A percentile compares a stretch with the other conserved stretches of the same genome.
phyloP scores from a whole-genome alignment of 2,329 filamentous ascomycete genomes.

The Verticillium klebahnii region DNA sequence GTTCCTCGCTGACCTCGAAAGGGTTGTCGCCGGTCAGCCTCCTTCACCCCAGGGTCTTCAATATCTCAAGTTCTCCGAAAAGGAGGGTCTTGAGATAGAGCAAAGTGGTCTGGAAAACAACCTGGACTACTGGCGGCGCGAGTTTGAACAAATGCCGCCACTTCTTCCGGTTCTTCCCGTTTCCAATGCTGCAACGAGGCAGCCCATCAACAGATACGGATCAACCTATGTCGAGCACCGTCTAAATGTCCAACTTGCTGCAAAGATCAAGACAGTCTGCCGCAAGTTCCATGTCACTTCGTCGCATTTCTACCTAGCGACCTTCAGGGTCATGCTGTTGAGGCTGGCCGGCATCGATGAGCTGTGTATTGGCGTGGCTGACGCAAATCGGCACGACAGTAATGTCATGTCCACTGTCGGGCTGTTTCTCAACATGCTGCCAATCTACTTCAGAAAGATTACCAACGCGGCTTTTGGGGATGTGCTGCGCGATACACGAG shows the following conservation, averaged over 20 bases:
- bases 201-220: not conserved
- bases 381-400: slow-evolving; percentile 18
- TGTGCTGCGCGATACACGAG: slow-evolving; percentile 13
- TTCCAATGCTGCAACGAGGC: not conserved
- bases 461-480: slow-evolving; percentile 16
- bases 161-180: not conserved
- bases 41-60: not conserved
- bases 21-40: not conserved
- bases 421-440: slow-evolving; percentile 39
- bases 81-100: not conserved
- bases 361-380: slow-evolving; percentile 39
- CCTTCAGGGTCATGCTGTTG: slow-evolving; percentile 26
- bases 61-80: not conserved
- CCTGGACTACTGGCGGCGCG: not conserved
- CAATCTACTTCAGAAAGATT: slow-evolving; percentile 27
- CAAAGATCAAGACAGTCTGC: not conserved
- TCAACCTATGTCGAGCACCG: not conserved
- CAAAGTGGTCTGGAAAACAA: not conserved
- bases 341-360: slow-evolving; percentile 24
- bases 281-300: slow-evolving; percentile 9
- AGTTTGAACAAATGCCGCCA: not conserved
- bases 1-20: not conserved
- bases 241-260: not conserved
- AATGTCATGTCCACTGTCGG: slow-evolving; percentile 24
- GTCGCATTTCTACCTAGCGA: slow-evolving; percentile 43